These are phyloP conservation scores for Nemania sp. DNA, from an alignment of 2,329 filamentous ascomycete genomes.

Conservation along the genomic window DNA sequence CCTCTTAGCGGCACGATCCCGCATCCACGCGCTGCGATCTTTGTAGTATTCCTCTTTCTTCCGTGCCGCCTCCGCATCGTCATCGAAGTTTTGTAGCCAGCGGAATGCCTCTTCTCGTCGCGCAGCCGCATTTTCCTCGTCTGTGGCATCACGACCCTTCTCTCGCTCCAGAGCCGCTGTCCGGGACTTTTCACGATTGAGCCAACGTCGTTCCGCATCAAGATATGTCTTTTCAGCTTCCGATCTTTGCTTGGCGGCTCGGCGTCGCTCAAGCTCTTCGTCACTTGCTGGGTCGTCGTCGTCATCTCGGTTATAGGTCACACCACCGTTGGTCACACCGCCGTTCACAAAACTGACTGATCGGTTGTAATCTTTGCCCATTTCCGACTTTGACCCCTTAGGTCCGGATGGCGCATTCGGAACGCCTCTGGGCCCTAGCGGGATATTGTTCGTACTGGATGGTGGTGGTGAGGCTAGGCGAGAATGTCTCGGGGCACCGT, in stretches of 20 bases:
- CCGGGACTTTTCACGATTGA: conserved; percentile 82
- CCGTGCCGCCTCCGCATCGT: conserved; percentile 76
- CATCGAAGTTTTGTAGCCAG: conserved; percentile 80
- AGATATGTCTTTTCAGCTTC: conserved; percentile 81
- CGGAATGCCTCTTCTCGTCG: conserved; percentile 70
- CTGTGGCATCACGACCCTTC: conserved; percentile 75
- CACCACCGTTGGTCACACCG: conserved; percentile 63
- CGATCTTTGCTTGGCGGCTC: conserved; percentile 68
- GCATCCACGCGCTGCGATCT: conserved; percentile 82
- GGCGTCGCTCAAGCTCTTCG: conserved; percentile 76
- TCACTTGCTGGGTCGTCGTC: conserved; percentile 89
- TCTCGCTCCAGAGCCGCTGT: conserved; percentile 86
- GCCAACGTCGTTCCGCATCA: conserved; percentile 87
- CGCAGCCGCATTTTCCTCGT: conserved; percentile 66
- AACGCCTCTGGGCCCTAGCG: conserved; percentile 71
- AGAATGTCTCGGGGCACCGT: conserved; percentile 63
- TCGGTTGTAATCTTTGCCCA: conserved; percentile 55
- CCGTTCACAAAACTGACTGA: conserved; percentile 80
- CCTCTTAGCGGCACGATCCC: conserved; percentile 75
- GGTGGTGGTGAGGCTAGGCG: conserved; percentile 73
- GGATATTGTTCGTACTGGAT: conserved; percentile 70
- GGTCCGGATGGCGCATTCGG: conserved; percentile 73
- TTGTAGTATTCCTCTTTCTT: conserved; percentile 83
- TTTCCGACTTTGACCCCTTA: conserved; percentile 57
- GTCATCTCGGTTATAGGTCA: conserved; percentile 68